Evolutionary conservation across 2,329 filamentous ascomycete genomes (phyloP).

Genomic region (Chaetomiaceae sp.): DNA sequence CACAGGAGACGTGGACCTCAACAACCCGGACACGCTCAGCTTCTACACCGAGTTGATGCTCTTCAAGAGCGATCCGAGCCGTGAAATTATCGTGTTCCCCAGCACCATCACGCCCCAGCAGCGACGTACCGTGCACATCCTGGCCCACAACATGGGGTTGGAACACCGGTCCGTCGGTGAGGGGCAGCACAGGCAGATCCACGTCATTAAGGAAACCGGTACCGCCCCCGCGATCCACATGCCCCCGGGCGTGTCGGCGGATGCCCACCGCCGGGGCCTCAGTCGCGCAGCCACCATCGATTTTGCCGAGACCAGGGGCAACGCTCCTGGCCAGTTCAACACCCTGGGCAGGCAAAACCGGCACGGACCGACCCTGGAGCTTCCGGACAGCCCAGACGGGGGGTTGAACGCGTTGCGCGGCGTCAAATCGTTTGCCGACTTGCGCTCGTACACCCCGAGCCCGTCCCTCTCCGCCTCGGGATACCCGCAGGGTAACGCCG

Average conservation of each 20-base stretch:
- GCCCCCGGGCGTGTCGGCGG: slow-evolving; percentile 61
- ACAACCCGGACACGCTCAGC: slow-evolving; percentile 78
- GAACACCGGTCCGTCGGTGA: slow-evolving; percentile 86
- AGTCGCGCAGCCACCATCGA: slow-evolving; percentile 97
- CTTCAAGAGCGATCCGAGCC: slow-evolving; percentile 65
- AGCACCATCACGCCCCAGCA: slow-evolving; percentile 73
- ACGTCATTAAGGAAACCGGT: slow-evolving; percentile 68
- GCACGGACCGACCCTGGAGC: slow-evolving; percentile 64
- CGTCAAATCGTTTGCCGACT: slow-evolving; percentile 93
- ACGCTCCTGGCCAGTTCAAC: slow-evolving; percentile 60
- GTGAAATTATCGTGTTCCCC: slow-evolving; percentile 81
- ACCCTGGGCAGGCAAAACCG: slow-evolving; percentile 68
- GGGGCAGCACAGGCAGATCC: slow-evolving; percentile 81
- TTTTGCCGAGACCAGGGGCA: slow-evolving; percentile 68
- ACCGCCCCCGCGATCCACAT: slow-evolving; percentile 47
- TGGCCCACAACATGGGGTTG: slow-evolving; percentile 91
- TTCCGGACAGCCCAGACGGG: slow-evolving; percentile 70
- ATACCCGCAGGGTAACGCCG: slow-evolving; percentile 43
- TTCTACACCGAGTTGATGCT: slow-evolving; percentile 87
- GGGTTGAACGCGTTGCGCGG: slow-evolving; percentile 78
- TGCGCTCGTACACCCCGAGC: slow-evolving; percentile 91
- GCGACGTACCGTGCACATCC: slow-evolving; percentile 83
- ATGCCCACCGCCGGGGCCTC: slow-evolving; percentile 74
- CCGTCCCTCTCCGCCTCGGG: slow-evolving; percentile 85
- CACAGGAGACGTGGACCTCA: slow-evolving; percentile 60